These are phyloP conservation scores for Ananas comosus DNA, from an alignment of 176 grass and related monocot genomes.

Conservation along the genomic window DNA sequence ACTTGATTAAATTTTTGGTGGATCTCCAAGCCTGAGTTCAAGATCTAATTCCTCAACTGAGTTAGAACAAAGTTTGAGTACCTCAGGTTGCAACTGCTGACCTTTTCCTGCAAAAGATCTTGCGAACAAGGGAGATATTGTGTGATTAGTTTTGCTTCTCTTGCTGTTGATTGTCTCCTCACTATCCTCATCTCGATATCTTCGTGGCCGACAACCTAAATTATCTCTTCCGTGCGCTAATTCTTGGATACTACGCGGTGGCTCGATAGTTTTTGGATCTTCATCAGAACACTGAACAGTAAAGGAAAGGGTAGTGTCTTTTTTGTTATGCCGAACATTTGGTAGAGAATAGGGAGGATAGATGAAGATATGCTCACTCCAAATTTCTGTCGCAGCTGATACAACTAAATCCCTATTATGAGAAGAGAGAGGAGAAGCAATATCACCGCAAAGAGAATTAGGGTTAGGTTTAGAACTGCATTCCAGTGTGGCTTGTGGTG, in stretches of 20 bases:
- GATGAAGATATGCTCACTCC: neutral
- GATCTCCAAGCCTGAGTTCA: slow-evolving; percentile 20
- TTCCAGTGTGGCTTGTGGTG: neutral
- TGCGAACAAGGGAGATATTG: neutral
- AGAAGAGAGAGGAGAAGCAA: slow-evolving; percentile 3
- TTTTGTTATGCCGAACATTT: neutral
- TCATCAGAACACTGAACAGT: neutral
- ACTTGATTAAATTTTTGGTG: slow-evolving; percentile 1
- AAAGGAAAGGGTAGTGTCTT: neutral
- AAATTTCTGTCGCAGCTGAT: neutral
- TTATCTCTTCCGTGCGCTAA: neutral
- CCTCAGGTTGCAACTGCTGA: neutral
- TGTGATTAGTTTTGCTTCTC: neutral
- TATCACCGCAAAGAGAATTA: slow-evolving; percentile 4
- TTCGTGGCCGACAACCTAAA: neutral
- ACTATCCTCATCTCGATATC: neutral
- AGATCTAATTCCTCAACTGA: slow-evolving; percentile 15
- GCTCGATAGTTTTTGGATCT: neutral
- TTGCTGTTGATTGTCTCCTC: neutral
- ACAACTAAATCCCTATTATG: neutral
- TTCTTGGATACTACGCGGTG: neutral
- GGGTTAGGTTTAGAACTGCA: neutral
- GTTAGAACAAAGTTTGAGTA: neutral
- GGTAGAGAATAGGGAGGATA: neutral
- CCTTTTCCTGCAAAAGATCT: neutral